These are phyloP conservation scores for Vitis cinerea DNA, from an alignment of 164 flowering plant species.

Conservation along the genomic window DNA sequence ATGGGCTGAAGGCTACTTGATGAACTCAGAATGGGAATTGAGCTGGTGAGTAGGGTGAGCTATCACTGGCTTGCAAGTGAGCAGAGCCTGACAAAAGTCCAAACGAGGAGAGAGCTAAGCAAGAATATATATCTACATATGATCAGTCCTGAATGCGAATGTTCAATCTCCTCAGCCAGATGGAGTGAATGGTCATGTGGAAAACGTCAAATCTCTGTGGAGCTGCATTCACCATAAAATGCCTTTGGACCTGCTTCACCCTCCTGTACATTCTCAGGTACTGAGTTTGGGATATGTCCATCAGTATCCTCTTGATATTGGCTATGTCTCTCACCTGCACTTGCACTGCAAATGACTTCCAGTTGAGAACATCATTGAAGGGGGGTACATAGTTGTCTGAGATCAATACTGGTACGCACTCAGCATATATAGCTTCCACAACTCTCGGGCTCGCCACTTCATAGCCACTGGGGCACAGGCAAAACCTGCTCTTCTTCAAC, in stretches of 20 bases:
- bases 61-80: no score
- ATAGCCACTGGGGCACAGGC: conserved; percentile 62
- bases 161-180: no score
- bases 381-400: conserved; percentile 40
- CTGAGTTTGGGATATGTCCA: conserved; percentile 27
- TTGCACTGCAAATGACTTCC: conserved; percentile 34
- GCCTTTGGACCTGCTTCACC: conserved; percentile 41
- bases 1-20: no score
- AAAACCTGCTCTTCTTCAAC: conserved; percentile 48
- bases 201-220: conserved; percentile 38
- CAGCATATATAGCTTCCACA: conserved; percentile 47
- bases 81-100: no score
- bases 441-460: conserved; percentile 49
- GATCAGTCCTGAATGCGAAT: neutral
- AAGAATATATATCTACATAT: no score
- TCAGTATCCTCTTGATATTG: conserved; percentile 29
- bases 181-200: conserved; percentile 9
- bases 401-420: conserved; percentile 44
- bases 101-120: no score
- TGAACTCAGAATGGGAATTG: no score
- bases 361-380: conserved; percentile 39
- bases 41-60: no score
- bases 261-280: conserved; percentile 35
- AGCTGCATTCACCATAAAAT: conserved; percentile 34
- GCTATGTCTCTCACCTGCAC: conserved; percentile 34